Conservation (phyloP, 805 yeast species). For the Cyberlindnera maclurae region DNA sequence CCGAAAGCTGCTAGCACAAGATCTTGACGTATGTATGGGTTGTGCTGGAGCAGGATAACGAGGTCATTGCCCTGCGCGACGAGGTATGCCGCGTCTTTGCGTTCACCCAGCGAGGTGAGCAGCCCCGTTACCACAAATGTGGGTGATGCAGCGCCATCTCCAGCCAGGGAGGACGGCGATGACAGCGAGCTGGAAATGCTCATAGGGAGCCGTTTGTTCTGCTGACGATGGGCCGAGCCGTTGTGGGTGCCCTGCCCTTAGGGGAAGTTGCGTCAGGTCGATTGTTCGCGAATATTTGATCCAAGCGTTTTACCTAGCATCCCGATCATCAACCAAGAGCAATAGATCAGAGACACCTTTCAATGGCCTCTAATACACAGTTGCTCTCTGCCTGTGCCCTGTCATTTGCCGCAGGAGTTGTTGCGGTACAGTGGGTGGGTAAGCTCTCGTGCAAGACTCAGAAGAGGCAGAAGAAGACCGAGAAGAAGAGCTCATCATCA, state of each 20-base stretch:
- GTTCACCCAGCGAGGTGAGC: constrained; percentile 47
- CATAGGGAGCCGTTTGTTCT: background rate
- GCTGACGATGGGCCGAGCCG: background rate
- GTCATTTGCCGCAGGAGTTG: constrained; percentile 33
- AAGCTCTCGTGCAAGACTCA: background rate
- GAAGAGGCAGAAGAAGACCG: constrained; percentile 1
- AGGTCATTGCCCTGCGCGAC: constrained; percentile 62
- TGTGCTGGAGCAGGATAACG: constrained; percentile 44
- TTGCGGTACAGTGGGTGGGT: constrained; percentile 20
- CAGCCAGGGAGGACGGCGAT: no score
- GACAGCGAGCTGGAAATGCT: no score
- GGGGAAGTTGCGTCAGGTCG: no score
- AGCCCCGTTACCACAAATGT: constrained; percentile 62
- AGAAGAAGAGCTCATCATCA: constrained; percentile 2
- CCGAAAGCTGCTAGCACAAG: constrained; percentile 53
- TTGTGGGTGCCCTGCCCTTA: no score
- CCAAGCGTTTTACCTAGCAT: no score
- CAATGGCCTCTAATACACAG: constrained; percentile 23
- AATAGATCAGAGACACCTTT: no score
- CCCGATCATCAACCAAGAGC: no score
- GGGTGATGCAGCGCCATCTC: constrained; percentile 28
- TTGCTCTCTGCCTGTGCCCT: constrained; percentile 28
- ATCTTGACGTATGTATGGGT: constrained; percentile 59
- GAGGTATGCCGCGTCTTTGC: constrained; percentile 39
- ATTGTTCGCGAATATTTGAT: no score